phyloP scores from a whole-genome alignment of 148 eudicot species.

The Linanthus parryae region DNA sequence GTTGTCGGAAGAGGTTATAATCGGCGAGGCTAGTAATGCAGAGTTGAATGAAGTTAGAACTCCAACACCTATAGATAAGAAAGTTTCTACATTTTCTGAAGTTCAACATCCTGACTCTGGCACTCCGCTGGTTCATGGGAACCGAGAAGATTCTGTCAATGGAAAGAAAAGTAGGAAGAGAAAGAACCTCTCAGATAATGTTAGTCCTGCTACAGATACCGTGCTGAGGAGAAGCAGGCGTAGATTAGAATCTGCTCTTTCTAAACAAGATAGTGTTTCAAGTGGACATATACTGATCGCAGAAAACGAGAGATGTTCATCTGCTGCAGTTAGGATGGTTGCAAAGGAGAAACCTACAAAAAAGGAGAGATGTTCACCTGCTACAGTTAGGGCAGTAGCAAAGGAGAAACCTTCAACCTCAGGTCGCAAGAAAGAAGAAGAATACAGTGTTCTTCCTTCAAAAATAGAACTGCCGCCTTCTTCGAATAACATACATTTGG shows the following conservation, averaged over 20 bases:
- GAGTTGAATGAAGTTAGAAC: too few relatives aligned
- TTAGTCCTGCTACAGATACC: conserved; percentile 31
- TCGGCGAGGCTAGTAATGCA: conserved; percentile 5
- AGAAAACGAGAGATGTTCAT: conserved; percentile 23
- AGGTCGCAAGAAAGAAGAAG: conserved; percentile 27
- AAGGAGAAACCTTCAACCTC: conserved; percentile 31
- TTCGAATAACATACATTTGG: conserved; percentile 50
- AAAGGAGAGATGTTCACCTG: conserved; percentile 27
- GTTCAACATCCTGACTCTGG: conserved; percentile 18
- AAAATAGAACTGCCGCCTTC: conserved; percentile 72
- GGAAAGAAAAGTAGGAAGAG: conserved; percentile 41
- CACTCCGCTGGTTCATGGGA: conserved; percentile 15
- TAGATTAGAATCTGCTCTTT: conserved; percentile 35
- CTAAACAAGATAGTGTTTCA: conserved; percentile 22
- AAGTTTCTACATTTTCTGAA: conserved; percentile 16
- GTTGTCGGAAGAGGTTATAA: conserved; percentile 20
- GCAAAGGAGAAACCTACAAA: conserved; percentile 31
- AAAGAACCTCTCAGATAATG: conserved; percentile 28
- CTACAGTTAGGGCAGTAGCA: conserved; percentile 33
- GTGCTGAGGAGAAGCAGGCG: conserved; percentile 80
- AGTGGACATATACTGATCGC: conserved; percentile 17
- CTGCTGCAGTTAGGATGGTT: conserved; percentile 38
- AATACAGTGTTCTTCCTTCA: conserved; percentile 32
- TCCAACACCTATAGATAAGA: too few relatives aligned
- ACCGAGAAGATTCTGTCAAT: conserved; percentile 26